These are phyloP conservation scores for Pseudocercospora musae DNA, from an alignment of 2,329 filamentous ascomycete species.

Conservation along the genomic window DNA sequence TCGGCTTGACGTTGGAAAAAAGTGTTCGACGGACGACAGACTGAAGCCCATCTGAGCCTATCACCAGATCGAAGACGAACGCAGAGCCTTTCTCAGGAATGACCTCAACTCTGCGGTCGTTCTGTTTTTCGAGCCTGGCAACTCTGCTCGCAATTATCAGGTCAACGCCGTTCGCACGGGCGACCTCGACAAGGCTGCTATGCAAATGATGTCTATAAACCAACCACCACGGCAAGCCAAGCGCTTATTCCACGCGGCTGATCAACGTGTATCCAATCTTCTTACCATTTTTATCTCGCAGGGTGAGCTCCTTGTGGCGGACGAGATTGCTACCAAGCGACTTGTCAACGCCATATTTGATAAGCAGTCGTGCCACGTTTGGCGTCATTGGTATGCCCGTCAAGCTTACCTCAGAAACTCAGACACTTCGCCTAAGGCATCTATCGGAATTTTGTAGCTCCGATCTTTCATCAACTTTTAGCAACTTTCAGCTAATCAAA, in stretches of 20 bases:
- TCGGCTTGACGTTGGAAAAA: slow-evolving; percentile 43
- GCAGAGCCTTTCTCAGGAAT: slow-evolving; percentile 28
- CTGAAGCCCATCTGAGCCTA: slow-evolving; percentile 33
- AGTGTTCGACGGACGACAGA: slow-evolving; percentile 39
- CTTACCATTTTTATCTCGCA: slow-evolving; percentile 41
- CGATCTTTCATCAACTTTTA: too few species aligned
- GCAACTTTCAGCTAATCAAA: too few species aligned
- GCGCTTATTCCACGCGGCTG: slow-evolving; percentile 32
- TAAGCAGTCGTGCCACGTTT: slow-evolving; percentile 41
- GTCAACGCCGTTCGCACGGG: slow-evolving; percentile 38
- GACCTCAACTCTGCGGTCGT: slow-evolving; percentile 29
- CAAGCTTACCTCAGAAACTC: too few species aligned
- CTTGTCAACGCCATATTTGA: slow-evolving; percentile 41
- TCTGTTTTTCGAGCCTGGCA: slow-evolving; percentile 31
- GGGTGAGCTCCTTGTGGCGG: slow-evolving; percentile 40
- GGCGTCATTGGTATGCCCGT: slow-evolving; percentile 39
- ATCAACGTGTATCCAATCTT: slow-evolving; percentile 40
- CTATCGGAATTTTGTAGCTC: too few species aligned
- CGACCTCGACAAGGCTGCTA: slow-evolving; percentile 42
- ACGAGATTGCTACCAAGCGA: slow-evolving; percentile 43
- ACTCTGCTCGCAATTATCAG: slow-evolving; percentile 42
- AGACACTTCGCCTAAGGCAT: too few species aligned
- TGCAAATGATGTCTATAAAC: slow-evolving; percentile 50
- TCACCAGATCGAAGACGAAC: slow-evolving; percentile 29
- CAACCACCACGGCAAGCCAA: slow-evolving; percentile 45